A percentile compares a stretch with the other conserved stretches of the same genome.
Evolutionary conservation across 306 rosid species (phyloP).

Genomic region (Quercus agrifolia): DNA sequence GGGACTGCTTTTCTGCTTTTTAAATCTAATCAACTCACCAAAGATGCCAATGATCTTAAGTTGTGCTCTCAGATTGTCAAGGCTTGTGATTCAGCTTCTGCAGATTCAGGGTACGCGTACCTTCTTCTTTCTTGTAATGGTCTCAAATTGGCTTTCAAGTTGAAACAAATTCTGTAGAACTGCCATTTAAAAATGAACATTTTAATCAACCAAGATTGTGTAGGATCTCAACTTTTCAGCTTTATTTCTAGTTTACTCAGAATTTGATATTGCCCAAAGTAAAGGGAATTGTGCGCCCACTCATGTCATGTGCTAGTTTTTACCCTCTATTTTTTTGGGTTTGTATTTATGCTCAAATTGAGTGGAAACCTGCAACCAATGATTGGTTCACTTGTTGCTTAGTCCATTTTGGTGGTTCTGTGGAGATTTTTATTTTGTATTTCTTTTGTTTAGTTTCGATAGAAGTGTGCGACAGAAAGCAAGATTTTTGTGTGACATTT

Average conservation of each 20-base stretch:
- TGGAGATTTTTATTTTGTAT: neutral
- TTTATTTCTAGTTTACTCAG: neutral
- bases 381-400: neutral
- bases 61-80: conserved; percentile 63
- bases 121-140: neutral
- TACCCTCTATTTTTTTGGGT: neutral
- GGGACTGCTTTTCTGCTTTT: conserved; percentile 74
- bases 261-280: neutral
- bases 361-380: neutral
- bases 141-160: neutral
- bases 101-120: conserved; percentile 47
- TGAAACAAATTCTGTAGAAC: neutral
- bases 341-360: neutral
- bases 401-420: neutral
- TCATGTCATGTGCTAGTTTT: neutral
- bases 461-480: neutral
- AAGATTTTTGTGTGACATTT: neutral
- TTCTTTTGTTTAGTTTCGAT: neutral
- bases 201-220: neutral
- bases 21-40: conserved; percentile 59
- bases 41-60: conserved; percentile 53
- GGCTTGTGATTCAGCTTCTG: conserved; percentile 74
- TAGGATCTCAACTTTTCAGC: neutral
- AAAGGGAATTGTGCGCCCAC: neutral
- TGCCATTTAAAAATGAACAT: neutral